phyloP scores from a whole-genome alignment of 2,329 filamentous ascomycete species.

The Curvularia spicifera region DNA sequence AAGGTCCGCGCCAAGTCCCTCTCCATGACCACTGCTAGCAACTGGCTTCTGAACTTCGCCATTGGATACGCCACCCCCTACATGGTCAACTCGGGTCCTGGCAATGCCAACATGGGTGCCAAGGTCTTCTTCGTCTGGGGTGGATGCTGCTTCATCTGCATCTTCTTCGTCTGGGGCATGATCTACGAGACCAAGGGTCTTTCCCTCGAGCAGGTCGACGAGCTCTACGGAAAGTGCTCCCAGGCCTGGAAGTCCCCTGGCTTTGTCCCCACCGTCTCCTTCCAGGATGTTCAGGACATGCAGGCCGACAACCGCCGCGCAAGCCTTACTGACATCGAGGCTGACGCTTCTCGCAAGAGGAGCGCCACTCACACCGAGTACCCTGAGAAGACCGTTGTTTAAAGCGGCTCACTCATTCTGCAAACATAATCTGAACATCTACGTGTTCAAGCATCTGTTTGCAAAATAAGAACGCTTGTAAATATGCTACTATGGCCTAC shows the following conservation, averaged over 20 bases:
- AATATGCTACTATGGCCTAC: not conserved
- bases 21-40: conserved; percentile 61
- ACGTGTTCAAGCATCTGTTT: not conserved
- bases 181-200: conserved; percentile 81
- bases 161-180: conserved; percentile 74
- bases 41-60: conserved; percentile 61
- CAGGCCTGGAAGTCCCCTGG: conserved; percentile 73
- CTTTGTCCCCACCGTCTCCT: conserved; percentile 64
- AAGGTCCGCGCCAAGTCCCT: conserved; percentile 58
- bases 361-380: conserved; percentile 41
- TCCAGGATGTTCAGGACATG: conserved; percentile 46
- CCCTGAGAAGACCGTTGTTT: conserved; percentile 25
- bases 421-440: not conserved
- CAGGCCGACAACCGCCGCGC: conserved; percentile 34
- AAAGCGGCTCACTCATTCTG: not conserved
- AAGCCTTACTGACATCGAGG: conserved; percentile 44
- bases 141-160: conserved; percentile 59
- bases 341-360: conserved; percentile 42
- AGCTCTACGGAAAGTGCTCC: conserved; percentile 75
- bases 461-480: not conserved
- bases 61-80: conserved; percentile 69
- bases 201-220: conserved; percentile 78
- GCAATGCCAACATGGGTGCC: conserved; percentile 68
- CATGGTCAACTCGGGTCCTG: conserved; percentile 64
- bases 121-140: conserved; percentile 65